Conservation (phyloP, 305 asterid species). For the Caryopteris hybrid region DNA sequence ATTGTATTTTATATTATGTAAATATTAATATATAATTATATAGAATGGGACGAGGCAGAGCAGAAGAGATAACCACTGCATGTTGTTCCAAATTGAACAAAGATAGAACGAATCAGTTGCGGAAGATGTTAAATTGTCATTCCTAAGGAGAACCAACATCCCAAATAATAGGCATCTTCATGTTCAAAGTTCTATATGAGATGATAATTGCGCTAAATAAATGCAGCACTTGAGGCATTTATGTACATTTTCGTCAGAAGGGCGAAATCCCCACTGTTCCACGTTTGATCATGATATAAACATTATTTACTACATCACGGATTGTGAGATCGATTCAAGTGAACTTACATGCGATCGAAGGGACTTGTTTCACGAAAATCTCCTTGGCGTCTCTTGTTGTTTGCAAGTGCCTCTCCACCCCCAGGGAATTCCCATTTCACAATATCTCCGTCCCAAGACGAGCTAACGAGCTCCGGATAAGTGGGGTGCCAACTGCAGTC, state of each 20-base stretch:
- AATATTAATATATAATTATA: too few relatives aligned
- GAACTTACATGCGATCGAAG: not conserved
- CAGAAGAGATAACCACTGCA: too few relatives aligned
- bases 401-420: conserved; percentile 35
- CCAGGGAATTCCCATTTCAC: conserved; percentile 76
- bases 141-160: not conserved
- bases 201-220: not conserved
- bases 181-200: not conserved
- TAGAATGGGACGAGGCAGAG: too few relatives aligned
- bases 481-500: conserved; percentile 87
- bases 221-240: not conserved
- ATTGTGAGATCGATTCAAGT: not conserved
- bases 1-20: too few relatives aligned
- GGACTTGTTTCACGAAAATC: conserved; percentile 7
- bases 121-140: too few relatives aligned
- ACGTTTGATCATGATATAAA: not conserved
- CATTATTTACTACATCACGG: not conserved
- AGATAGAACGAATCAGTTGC: too few relatives aligned
- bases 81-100: too few relatives aligned
- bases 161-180: not conserved
- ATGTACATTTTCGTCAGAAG: not conserved
- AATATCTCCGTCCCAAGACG: conserved; percentile 78
- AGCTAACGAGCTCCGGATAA: conserved; percentile 73
- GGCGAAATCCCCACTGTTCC: not conserved
- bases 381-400: conserved; percentile 26